phyloP scores from a whole-genome alignment of 1,139 yeast genomes.

The Taiozyma sp. region DNA sequence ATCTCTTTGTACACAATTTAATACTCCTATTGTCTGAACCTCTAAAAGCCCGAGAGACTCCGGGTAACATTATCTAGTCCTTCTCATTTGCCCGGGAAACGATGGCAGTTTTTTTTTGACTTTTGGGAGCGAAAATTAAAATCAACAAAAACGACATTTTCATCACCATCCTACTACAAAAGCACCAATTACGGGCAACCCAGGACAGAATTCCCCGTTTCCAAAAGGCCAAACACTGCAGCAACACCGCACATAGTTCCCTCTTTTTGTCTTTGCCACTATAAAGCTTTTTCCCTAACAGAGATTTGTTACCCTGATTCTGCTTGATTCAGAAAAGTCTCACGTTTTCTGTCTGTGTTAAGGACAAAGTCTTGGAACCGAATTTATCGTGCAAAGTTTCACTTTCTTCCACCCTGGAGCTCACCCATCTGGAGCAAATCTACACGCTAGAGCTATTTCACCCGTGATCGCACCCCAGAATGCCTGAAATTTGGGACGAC shows the following conservation, averaged over 20 bases:
- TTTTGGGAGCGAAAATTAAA: background rate
- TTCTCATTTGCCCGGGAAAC: background rate
- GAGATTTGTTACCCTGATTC: background rate
- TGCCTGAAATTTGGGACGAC: slow-evolving; percentile 18
- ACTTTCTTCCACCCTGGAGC: background rate
- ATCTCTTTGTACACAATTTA: background rate
- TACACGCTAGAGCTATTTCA: background rate
- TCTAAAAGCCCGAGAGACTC: background rate
- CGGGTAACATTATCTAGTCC: background rate
- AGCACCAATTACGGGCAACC: background rate
- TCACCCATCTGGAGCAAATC: background rate
- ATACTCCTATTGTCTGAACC: background rate
- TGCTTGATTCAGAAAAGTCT: background rate
- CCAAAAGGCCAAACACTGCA: background rate
- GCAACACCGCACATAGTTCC: background rate
- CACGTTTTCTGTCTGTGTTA: background rate
- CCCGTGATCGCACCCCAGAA: background rate
- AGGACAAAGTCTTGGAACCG: background rate
- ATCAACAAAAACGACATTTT: background rate
- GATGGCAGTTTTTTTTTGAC: background rate
- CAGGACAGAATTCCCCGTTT: background rate
- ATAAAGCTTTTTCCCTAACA: background rate
- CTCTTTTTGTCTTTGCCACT: background rate
- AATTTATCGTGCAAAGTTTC: background rate
- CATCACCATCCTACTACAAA: background rate